phyloP scores from a whole-genome alignment of 139 green algal genomes.

The Chlorella sp. region DNA sequence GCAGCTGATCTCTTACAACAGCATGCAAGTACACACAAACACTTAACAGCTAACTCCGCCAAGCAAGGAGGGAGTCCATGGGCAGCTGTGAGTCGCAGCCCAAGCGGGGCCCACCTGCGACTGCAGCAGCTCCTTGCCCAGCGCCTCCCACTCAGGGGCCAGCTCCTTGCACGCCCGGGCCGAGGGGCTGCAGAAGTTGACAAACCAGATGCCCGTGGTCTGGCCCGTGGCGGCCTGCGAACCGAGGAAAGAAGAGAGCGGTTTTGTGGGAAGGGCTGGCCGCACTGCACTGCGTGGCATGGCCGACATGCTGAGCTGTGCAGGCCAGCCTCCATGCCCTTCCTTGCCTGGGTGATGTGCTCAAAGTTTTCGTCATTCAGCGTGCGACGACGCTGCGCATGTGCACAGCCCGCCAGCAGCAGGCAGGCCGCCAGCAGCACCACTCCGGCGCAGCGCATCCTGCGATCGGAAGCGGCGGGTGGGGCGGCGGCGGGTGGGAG shows the following conservation, averaged over 20 bases:
- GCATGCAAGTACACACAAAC: too few relatives aligned
- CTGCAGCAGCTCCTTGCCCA: constrained; percentile 28
- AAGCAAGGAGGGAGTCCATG: too few relatives aligned
- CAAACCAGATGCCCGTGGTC: constrained; percentile 48
- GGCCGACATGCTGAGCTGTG: too few relatives aligned
- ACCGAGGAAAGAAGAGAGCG: too few relatives aligned
- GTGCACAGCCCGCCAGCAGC: background rate
- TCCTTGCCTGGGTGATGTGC: constrained; percentile 36
- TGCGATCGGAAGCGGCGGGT: background rate
- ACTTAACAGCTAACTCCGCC: too few relatives aligned
- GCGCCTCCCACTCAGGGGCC: constrained; percentile 14
- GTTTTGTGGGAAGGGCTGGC: too few relatives aligned
- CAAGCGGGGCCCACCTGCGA: background rate
- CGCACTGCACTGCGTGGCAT: too few relatives aligned
- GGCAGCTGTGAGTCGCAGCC: too few relatives aligned
- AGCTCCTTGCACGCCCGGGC: constrained; percentile 22
- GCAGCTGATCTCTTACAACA: too few relatives aligned
- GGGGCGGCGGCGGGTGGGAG: background rate
- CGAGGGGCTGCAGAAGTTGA: constrained; percentile 19
- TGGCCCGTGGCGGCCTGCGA: constrained; percentile 44
- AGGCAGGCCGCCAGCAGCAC: background rate
- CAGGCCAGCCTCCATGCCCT: too few relatives aligned
- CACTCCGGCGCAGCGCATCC: background rate
- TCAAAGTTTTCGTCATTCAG: constrained; percentile 47
- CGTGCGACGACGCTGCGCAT: background rate